Percentiles rank a stretch among this genome's conserved stretches.
phyloP scores from a whole-genome alignment of 176 grass and related monocot genomes.

The Oropetium thomaeum region DNA sequence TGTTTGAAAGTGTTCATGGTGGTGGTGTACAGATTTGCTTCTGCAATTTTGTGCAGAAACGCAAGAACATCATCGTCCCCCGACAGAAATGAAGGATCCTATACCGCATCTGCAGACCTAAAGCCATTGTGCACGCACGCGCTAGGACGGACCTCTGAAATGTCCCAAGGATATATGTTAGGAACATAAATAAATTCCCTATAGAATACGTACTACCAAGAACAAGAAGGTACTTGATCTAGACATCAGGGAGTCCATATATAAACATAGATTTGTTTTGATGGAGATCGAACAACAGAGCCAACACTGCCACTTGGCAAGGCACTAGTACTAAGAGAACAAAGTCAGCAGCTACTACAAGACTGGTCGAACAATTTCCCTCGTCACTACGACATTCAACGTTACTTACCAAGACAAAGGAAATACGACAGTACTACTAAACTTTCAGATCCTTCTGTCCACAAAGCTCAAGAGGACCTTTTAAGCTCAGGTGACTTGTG shows the following conservation, averaged over 20 bases:
- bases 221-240: conserved; percentile 30
- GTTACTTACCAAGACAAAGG: not conserved
- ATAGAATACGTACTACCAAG: too few species aligned
- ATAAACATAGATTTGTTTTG: conserved; percentile 21
- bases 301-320: conserved; percentile 26
- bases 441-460: not conserved
- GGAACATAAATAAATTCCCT: conserved; percentile 13
- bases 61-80: not conserved
- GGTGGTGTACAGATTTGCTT: not conserved
- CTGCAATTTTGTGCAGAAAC: not conserved
- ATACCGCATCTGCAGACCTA: not conserved
- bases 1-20: not conserved
- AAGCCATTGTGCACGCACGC: not conserved
- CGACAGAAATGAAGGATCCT: too few species aligned
- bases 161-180: conserved; percentile 6
- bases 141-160: not conserved
- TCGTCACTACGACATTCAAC: not conserved
- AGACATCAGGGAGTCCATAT: conserved; percentile 29
- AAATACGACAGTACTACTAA: not conserved
- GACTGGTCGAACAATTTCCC: conserved; percentile 10
- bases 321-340: conserved; percentile 17
- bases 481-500: conserved; percentile 71
- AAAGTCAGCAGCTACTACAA: conserved; percentile 31
- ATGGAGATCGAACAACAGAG: not conserved
- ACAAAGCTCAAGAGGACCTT: conserved; percentile 51